phyloP scores from a whole-genome alignment of 1,284 basidiomycete species.

The Melampsora allii-populina region DNA sequence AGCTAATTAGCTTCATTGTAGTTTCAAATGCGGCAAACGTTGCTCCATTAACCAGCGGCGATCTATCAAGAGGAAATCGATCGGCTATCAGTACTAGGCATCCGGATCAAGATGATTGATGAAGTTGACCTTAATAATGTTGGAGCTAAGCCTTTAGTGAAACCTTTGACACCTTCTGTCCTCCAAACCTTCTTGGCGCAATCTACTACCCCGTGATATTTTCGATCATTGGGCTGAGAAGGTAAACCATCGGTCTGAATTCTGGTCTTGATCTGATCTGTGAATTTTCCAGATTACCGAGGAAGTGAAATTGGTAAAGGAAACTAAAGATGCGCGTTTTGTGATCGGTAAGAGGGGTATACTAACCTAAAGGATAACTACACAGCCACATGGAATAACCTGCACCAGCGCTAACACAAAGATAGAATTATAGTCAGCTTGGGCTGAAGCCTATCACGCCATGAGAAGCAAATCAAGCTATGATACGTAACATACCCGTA shows the following conservation, averaged over 20 bases:
- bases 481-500: constrained; percentile 85
- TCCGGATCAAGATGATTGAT: neutral
- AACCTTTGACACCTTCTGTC: constrained; percentile 76
- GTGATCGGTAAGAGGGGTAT: constrained; percentile 22
- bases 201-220: constrained; percentile 75
- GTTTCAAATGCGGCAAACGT: constrained; percentile 40
- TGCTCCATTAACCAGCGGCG: constrained; percentile 30
- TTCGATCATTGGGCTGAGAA: constrained; percentile 50
- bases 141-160: constrained; percentile 81
- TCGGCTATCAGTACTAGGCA: neutral
- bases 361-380: constrained; percentile 44
- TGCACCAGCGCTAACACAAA: constrained; percentile 4
- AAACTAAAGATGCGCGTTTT: neutral
- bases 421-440: neutral
- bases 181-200: constrained; percentile 77
- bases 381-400: constrained; percentile 55
- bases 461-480: constrained; percentile 60
- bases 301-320: neutral
- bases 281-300: constrained; percentile 63
- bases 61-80: constrained; percentile 9
- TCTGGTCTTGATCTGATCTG: constrained; percentile 91
- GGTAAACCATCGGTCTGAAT: constrained; percentile 80
- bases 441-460: neutral
- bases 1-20: constrained; percentile 20
- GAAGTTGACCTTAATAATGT: constrained; percentile 73